Evolutionary conservation across 129 eudicot genomes (phyloP).

Genomic region (Lactuca sativa): DNA sequence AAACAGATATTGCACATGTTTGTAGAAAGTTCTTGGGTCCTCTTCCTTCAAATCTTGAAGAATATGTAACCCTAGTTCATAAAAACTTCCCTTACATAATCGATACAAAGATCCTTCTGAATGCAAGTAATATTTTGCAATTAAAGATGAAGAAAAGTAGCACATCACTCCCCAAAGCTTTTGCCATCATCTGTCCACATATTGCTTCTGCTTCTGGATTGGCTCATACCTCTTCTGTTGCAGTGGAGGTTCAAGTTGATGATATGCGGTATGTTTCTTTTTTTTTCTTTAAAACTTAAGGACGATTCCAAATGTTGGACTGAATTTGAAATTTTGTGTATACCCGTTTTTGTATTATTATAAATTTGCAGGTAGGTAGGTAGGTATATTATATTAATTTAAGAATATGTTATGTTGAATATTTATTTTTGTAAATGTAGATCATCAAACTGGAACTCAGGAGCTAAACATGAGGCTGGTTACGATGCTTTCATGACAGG

Average conservation of each 20-base stretch:
- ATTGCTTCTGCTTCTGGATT: constrained; percentile 47
- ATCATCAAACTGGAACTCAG: constrained; percentile 93
- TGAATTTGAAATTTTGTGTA: not conserved
- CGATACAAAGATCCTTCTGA: constrained; percentile 82
- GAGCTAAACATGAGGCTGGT: constrained; percentile 98
- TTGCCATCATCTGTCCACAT: constrained; percentile 69
- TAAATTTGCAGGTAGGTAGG: not conserved
- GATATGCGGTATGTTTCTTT: constrained; percentile 67
- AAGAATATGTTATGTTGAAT: not conserved
- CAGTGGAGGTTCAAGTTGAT: constrained; percentile 95
- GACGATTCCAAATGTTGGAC: not conserved
- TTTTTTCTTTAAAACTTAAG: not conserved
- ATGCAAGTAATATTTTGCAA: constrained; percentile 41
- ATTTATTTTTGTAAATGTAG: constrained; percentile 29
- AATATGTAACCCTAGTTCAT: constrained; percentile 50
- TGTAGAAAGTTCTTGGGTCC: constrained; percentile 84
- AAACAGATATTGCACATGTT: constrained; percentile 85
- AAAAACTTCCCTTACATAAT: constrained; percentile 67
- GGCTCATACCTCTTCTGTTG: constrained; percentile 39
- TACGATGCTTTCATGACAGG: constrained; percentile 99
- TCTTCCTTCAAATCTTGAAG: constrained; percentile 76
- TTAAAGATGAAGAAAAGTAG: constrained; percentile 54
- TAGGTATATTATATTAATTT: too few species aligned
- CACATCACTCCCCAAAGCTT: constrained; percentile 86
- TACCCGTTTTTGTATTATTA: not conserved